Conservation (phyloP, 2,329 filamentous ascomycete species). For the Venturia oleaginea region DNA sequence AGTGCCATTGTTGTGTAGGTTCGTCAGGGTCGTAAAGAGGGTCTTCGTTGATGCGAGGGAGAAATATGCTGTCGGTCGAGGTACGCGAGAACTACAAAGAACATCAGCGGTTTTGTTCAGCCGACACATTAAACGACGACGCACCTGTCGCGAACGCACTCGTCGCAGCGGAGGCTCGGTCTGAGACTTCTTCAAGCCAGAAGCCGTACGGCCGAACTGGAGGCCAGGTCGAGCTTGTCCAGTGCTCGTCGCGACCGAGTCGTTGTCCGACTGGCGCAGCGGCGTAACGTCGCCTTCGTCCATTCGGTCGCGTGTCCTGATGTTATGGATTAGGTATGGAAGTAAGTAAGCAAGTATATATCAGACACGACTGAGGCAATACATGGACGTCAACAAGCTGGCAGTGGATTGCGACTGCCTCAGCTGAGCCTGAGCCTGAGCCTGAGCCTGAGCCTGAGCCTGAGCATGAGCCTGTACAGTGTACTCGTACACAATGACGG, state of each 20-base stretch:
- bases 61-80: conserved; percentile 62
- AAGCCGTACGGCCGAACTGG: not conserved
- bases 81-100: conserved; percentile 19
- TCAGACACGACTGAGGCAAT: too few relatives aligned
- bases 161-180: conserved; percentile 5
- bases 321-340: not conserved
- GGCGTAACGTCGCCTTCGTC: not conserved
- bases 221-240: not conserved
- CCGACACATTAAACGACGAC: not conserved
- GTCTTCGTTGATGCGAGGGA: conserved; percentile 34
- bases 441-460: too few relatives aligned
- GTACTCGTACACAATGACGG: not conserved
- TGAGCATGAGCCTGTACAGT: not conserved
- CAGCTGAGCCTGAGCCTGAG: too few relatives aligned
- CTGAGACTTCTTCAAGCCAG: not conserved
- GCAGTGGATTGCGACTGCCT: not conserved
- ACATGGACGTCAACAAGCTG: not conserved
- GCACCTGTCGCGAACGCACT: conserved; percentile 8
- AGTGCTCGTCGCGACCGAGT: not conserved
- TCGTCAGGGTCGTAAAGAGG: conserved; percentile 26
- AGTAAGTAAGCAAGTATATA: too few relatives aligned
- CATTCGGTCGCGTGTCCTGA: not conserved
- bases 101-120: not conserved
- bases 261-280: conserved; percentile 1
- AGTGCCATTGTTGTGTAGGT: conserved; percentile 64